Base-by-base conservation (phyloP, 2,329 filamentous ascomycete species). In the Apiospora aurea region DNA sequence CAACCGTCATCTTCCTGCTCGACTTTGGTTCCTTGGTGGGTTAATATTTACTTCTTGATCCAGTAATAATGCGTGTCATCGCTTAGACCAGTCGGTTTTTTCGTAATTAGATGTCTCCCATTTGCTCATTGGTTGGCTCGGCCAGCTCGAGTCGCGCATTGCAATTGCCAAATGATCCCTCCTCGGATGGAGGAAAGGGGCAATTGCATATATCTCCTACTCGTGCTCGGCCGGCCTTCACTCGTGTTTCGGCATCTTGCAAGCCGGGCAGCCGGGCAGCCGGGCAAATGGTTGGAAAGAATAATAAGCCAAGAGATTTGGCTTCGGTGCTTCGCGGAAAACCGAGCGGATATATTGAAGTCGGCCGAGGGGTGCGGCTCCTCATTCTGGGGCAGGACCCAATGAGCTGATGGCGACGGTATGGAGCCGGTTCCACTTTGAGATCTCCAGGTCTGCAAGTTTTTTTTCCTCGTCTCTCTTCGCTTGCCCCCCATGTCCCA, bases 361-460 rank as follows among this genome's bases (percentile, higher is more conserved):
- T 69, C 68, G 47, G 68, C 68, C 68, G 68, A 69, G 68, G 68
- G 41, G 41, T 68, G 46, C 34, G n/a, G 38, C 38, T 51, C 68
- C 49, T 57, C 49, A 49, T 26, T 21, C 47, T 41, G 68, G 34
- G 21, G 29, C 29, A 18, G 64, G n/a, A 43, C 53, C 68, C 68
- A 69, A 69, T 69, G 68, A 69, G 47, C 46, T 16, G 68, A 13
- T 34, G 47, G 46, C 38, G 34, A 29, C 21, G 38, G 26, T 51
- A 69, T 69, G 68, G 68, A 16, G 46, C 68, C 4, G 16, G 47
- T 4, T 51, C 72, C 70, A 70, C 70, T 49, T 51, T 34, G 49
- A 57, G 72, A 71, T 73, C 72, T 73, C 72, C 72, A 73, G 72
- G 72, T 71, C 69, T 69, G 72, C 70, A 73, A 73, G 70, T 14